Percentiles rank a stretch among this genome's conserved stretches.
Evolutionary conservation across 228 moss, liverwort and hornwort species (phyloP).

Genomic region (Sphagnum fallax): DNA sequence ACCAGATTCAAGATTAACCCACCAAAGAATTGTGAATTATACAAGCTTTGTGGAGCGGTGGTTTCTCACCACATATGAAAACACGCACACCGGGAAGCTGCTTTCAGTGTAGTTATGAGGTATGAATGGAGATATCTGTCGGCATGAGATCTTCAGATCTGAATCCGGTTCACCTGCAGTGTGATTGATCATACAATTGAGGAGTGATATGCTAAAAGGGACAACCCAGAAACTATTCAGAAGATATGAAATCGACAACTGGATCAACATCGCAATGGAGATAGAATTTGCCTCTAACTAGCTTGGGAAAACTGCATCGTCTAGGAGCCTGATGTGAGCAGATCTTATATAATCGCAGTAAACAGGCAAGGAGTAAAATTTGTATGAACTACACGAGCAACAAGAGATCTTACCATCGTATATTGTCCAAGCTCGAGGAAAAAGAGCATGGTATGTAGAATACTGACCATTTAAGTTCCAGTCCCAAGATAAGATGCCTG

Average conservation of each 20-base stretch:
- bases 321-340: no score
- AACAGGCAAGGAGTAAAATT: no score
- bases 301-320: no score
- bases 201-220: no score
- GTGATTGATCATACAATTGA: no score
- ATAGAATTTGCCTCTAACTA: no score
- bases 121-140: constrained; percentile 94
- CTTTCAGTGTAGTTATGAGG: constrained; percentile 91
- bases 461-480: constrained; percentile 87
- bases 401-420: constrained; percentile 62
- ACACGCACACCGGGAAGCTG: constrained; percentile 83
- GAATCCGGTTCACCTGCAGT: constrained; percentile 92
- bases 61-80: constrained; percentile 83
- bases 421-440: constrained; percentile 98
- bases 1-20: no score
- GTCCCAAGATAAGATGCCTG: constrained; percentile 82
- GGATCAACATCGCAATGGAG: no score
- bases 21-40: no score
- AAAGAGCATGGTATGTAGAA: constrained; percentile 94
- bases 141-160: constrained; percentile 93
- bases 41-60: background rate
- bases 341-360: no score
- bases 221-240: no score
- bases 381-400: background rate
- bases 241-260: no score